Conservation (phyloP, 768 basidiomycete species). For the Boletus rubescentipes region DNA sequence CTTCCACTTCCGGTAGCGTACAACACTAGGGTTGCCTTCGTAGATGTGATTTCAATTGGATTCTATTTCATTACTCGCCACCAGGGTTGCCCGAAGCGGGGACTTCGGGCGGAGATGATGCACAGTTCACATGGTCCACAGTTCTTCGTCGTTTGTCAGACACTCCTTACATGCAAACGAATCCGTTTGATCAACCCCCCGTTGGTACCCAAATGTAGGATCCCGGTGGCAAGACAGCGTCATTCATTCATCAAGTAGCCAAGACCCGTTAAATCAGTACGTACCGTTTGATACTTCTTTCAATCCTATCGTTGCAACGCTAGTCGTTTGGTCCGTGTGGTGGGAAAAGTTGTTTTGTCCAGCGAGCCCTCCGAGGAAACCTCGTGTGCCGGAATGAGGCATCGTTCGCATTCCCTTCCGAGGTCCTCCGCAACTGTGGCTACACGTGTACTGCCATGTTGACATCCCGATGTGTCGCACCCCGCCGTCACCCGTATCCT, state of each 20-base stretch:
- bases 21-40: slow-evolving; percentile 31
- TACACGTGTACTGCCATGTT: background rate
- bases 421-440: slow-evolving; percentile 1
- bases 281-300: background rate
- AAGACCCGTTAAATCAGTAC: background rate
- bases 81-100: slow-evolving; percentile 6
- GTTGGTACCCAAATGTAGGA: background rate
- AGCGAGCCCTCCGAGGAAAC: background rate
- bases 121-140: background rate
- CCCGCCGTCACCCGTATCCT: background rate
- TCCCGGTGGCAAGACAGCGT: background rate
- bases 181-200: background rate
- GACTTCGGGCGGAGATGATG: slow-evolving; percentile 8
- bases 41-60: slow-evolving; percentile 17
- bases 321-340: background rate
- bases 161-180: background rate
- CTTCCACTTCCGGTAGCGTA: slow-evolving; percentile 23
- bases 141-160: background rate
- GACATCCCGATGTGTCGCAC: background rate
- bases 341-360: background rate
- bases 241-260: slow-evolving; percentile 1
- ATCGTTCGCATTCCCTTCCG: background rate
- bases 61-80: slow-evolving; percentile 1
- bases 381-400: background rate
- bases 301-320: background rate